These are phyloP conservation scores for Amylostereum areolatum DNA, from an alignment of 1,284 basidiomycete species.

Conservation along the genomic window DNA sequence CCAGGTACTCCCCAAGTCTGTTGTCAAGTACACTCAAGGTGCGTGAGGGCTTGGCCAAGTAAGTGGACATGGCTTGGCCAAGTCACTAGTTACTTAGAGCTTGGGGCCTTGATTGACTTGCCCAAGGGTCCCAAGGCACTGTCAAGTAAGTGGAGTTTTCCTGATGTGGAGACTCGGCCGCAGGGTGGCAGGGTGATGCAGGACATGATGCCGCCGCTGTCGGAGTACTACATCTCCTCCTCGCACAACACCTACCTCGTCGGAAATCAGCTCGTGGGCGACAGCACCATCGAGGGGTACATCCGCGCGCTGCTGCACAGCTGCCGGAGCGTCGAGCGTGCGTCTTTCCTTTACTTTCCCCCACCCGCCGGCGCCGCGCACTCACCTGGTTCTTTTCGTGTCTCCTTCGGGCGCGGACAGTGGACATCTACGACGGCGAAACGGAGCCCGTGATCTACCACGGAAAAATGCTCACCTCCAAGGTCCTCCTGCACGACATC, in stretches of 20 bases:
- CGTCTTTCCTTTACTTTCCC: conserved; percentile 32
- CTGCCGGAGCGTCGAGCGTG: conserved; percentile 89
- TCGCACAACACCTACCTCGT: conserved; percentile 98
- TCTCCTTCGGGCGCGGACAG: conserved; percentile 32
- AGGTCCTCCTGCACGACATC: conserved; percentile 80
- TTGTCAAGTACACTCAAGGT: too few relatives aligned
- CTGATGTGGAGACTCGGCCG: too few relatives aligned
- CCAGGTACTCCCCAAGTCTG: too few relatives aligned
- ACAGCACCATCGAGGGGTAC: conserved; percentile 94
- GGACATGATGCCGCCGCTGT: conserved; percentile 78
- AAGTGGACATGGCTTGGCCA: too few relatives aligned
- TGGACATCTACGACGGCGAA: conserved; percentile 94
- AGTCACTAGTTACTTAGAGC: too few relatives aligned
- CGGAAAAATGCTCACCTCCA: conserved; percentile 87
- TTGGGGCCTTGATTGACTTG: too few relatives aligned
- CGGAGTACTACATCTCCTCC: conserved; percentile 89
- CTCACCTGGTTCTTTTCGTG: too few relatives aligned
- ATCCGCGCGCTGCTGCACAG: conserved; percentile 88
- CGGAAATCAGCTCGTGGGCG: conserved; percentile 89
- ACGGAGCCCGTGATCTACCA: conserved; percentile 83
- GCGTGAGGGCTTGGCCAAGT: too few relatives aligned
- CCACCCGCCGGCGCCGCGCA: too few relatives aligned
- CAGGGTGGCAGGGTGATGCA: conserved; percentile 39
- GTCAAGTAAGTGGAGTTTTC: too few relatives aligned
- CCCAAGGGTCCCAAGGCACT: too few relatives aligned